Conservation (phyloP, 164 flowering plant genomes). For the Liriodendron chinense region DNA sequence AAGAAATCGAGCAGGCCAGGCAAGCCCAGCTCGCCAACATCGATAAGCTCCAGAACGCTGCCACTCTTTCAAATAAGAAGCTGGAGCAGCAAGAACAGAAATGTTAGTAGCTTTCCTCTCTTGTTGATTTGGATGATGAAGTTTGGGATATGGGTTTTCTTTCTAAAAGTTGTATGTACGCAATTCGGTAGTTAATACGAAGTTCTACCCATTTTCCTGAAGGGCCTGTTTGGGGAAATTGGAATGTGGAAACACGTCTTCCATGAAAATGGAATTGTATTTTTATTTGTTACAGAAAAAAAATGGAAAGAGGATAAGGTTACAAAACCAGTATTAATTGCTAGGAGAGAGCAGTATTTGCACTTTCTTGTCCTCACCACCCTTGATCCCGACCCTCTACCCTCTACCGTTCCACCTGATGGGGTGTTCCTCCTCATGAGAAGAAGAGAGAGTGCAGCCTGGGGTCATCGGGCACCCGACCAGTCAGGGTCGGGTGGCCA, state of each 20-base stretch:
- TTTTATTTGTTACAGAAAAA: not conserved
- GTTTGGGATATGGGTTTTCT: not conserved
- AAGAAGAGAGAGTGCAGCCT: no score
- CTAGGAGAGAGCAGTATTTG: not conserved
- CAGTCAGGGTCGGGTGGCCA: no score
- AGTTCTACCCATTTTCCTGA: not conserved
- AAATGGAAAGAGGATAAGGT: not conserved
- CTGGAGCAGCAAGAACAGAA: slow-evolving; percentile 19
- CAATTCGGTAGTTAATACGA: not conserved
- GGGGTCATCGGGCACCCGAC: no score
- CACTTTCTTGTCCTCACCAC: not conserved
- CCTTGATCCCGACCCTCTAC: not conserved
- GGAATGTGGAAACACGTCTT: not conserved
- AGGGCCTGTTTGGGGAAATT: not conserved
- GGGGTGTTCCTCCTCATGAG: no score
- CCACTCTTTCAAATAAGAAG: slow-evolving; percentile 26
- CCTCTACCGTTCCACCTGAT: not conserved
- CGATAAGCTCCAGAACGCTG: slow-evolving; percentile 51
- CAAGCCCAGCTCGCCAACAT: slow-evolving; percentile 70
- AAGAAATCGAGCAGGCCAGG: slow-evolving; percentile 73
- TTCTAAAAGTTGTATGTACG: not conserved
- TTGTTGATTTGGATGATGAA: not conserved
- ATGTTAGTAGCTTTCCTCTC: slow-evolving; percentile 28
- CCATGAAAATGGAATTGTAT: no score
- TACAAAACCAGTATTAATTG: not conserved